Evolutionary conservation across 495 filamentous ascomycete genomes (phyloP), one percentile per base, ranked within the genome.

Genomic region (Daldinia childiae): DNA sequence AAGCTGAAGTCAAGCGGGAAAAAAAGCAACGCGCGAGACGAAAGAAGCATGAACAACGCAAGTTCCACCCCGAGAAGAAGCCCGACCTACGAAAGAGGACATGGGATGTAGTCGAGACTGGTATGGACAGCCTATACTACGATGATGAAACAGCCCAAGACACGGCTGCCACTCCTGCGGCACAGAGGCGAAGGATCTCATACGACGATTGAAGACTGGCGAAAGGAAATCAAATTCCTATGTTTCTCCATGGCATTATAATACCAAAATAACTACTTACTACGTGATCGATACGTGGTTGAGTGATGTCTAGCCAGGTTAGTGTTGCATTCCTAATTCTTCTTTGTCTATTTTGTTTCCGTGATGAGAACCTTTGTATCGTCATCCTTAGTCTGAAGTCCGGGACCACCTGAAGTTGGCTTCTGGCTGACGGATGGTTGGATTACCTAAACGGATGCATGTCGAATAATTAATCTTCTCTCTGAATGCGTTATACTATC

Each of bases 301-400:
- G 9, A 43, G 30, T 24, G 29, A 30, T 62, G 19, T 12, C 32
- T 59, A 4, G 7, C 4, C 36, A 68, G 76, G 76, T 78, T 62
- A 45, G 76, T 78, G 54, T 30, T 60, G 14, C 39, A 56, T 67
- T 66, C 52, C 24, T 51, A 55, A 1, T 21, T 38, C 15, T 21
- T 52, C 61, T 54, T 50, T 64, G 55, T 63, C 38, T 56, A 19
- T 21, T 58, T 58, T 15, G 48, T 71, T 64, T 60, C 54, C 70
- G 84, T 87, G 87, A 89, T 87, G 87, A 88, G 84, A 87, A 79
- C 79, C 78, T 80, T 79, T 73, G 43, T 88, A 89, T 88, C 85
- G 87, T 89, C 87, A 89, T 89, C 87, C 87, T 89, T 89, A 89
- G 87, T 77, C 87, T 81, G 82, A 89, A 83, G 73, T 79, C 71